Conservation (phyloP, 768 basidiomycete species). For the Tylopilus intermedius region DNA sequence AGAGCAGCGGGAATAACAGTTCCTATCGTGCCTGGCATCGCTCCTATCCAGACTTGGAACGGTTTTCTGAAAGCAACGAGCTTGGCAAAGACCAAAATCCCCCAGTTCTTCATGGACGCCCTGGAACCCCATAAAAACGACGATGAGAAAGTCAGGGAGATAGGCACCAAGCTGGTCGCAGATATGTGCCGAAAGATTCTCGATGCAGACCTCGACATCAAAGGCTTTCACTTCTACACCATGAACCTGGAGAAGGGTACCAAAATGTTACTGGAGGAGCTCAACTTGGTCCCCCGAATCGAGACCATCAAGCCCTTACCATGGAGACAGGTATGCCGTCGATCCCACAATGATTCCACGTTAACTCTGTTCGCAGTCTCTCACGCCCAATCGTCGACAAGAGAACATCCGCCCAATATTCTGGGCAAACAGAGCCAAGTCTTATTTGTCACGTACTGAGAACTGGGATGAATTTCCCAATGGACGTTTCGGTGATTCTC, state of each 20-base stretch:
- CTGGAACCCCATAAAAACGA: constrained; percentile 86
- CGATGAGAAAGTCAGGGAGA: constrained; percentile 86
- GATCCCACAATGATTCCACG: constrained; percentile 1
- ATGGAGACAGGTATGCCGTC: constrained; percentile 78
- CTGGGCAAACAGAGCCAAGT: constrained; percentile 96
- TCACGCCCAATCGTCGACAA: constrained; percentile 85
- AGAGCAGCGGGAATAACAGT: constrained; percentile 83
- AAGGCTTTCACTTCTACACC: constrained; percentile 92
- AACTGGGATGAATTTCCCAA: constrained; percentile 99
- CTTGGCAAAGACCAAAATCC: constrained; percentile 75
- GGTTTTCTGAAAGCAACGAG: constrained; percentile 83
- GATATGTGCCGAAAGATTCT: constrained; percentile 91
- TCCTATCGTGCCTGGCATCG: constrained; percentile 90
- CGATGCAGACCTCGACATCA: constrained; percentile 72
- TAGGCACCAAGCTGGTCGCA: constrained; percentile 92
- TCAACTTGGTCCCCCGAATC: constrained; percentile 79
- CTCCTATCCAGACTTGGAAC: constrained; percentile 95
- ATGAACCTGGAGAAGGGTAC: constrained; percentile 97
- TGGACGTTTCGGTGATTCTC: constrained; percentile 95
- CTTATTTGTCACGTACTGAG: constrained; percentile 92
- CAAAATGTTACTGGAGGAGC: constrained; percentile 89
- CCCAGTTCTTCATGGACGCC: constrained; percentile 65
- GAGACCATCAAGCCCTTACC: constrained; percentile 94
- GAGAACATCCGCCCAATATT: constrained; percentile 97
- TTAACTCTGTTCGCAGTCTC: constrained; percentile 47